Percentiles rank a stretch among this genome's conserved stretches.
These are phyloP conservation scores for Claviceps maximensis DNA, from an alignment of 2,329 filamentous ascomycete genomes.

Conservation along the genomic window DNA sequence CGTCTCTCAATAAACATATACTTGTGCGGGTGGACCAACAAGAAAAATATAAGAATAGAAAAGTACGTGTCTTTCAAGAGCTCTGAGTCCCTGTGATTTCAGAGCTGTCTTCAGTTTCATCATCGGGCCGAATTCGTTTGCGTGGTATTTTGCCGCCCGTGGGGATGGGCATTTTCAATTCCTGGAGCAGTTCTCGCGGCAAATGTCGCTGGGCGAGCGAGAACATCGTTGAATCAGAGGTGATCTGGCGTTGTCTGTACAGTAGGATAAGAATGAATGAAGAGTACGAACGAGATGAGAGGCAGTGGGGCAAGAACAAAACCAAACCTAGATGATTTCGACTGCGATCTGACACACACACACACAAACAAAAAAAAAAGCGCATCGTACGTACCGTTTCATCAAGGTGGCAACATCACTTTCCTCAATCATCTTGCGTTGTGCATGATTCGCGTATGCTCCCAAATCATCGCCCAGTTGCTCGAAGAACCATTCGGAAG, in stretches of 20 bases:
- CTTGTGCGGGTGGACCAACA: too few relatives aligned
- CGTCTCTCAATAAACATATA: not conserved
- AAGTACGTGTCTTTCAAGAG: not conserved
- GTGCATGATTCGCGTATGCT: constrained; percentile 69
- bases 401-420: constrained; percentile 71
- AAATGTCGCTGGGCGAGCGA: constrained; percentile 74
- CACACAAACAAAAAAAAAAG: not conserved
- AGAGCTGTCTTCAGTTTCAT: constrained; percentile 20
- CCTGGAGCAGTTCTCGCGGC: constrained; percentile 69
- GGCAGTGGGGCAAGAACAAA: not conserved
- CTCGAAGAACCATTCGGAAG: constrained; percentile 86
- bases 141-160: constrained; percentile 35
- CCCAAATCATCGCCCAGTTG: constrained; percentile 69
- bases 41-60: not conserved
- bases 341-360: too few relatives aligned
- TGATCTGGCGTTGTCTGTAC: constrained; percentile 64
- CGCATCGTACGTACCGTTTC: constrained; percentile 47
- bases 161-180: constrained; percentile 58
- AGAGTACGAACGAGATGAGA: not conserved
- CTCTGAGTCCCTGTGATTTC: constrained; percentile 13
- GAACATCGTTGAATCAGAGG: constrained; percentile 60
- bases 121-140: constrained; percentile 19
- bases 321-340: too few relatives aligned
- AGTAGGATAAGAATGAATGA: constrained; percentile 15
- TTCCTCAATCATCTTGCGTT: constrained; percentile 75